These are phyloP conservation scores for Acidiella bohemica DNA, from an alignment of 495 filamentous ascomycete species.

Conservation along the genomic window DNA sequence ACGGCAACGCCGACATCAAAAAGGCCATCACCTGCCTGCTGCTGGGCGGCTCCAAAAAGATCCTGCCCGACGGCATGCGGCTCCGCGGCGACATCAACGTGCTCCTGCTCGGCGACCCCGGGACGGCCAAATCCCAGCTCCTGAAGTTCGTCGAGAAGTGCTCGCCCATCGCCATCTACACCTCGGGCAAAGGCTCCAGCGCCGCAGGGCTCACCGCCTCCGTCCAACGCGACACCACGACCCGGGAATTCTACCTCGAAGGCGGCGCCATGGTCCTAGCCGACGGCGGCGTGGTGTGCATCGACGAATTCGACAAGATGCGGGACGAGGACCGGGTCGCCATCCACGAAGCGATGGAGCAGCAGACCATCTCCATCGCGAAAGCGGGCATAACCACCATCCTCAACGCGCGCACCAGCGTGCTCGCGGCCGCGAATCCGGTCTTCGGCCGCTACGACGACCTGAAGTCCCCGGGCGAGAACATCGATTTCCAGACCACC, in stretches of 20 bases:
- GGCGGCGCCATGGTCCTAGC: conserved; percentile 98
- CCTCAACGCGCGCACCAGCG: conserved; percentile 87
- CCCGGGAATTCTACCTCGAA: conserved; percentile 95
- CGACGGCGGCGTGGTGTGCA: conserved; percentile 95
- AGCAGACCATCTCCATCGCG: conserved; percentile 98
- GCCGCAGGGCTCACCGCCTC: conserved; percentile 97
- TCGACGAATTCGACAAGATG: conserved; percentile 99
- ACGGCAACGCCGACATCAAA: conserved; percentile 92
- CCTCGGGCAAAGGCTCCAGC: conserved; percentile 95
- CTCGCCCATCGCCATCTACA: conserved; percentile 96
- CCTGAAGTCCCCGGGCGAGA: conserved; percentile 92
- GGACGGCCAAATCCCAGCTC: conserved; percentile 95
- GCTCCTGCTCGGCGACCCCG: conserved; percentile 88
- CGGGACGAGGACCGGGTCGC: conserved; percentile 96
- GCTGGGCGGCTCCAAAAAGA: conserved; percentile 95
- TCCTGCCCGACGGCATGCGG: conserved; percentile 96
- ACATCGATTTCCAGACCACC: conserved; percentile 99
- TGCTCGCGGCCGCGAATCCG: conserved; percentile 92
- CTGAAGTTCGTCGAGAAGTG: conserved; percentile 97
- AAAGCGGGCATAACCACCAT: conserved; percentile 99
- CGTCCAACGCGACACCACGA: conserved; percentile 81
- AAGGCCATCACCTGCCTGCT: conserved; percentile 95
- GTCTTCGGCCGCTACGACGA: conserved; percentile 98
- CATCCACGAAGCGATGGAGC: conserved; percentile 99
- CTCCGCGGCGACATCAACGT: conserved; percentile 98